Base-by-base conservation (phyloP, 345 rosid species). In the Citrus reticulata region DNA sequence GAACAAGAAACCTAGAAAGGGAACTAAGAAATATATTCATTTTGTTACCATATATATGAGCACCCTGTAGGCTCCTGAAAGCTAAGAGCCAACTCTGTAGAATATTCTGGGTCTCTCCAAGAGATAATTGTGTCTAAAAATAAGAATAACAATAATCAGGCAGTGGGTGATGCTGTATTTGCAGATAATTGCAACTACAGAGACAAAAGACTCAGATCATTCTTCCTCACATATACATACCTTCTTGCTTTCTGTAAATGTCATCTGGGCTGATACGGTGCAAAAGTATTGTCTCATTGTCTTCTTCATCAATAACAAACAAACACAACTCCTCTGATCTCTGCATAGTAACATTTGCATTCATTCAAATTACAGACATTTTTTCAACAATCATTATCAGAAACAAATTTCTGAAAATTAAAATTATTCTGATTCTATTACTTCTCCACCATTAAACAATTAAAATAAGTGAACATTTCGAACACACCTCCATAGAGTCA, bases 61-160 rank as follows among this genome's bases (percentile, higher is more conserved):
- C 99, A 97, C 64, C 99, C 98, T 6, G 92, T 85, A 57, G 91
- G 87, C 87, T 97, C 99, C 84, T 97, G 98, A 84, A 97, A 97
- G 85, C 99, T 94, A 79, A 94, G 90, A 40, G 99, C 99, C 85
- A 97, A 82, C 84, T 97, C 99, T 19, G 97, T 89, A 73, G 92
- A 87, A 74, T 79, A 89, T 46, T 94, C 99, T 14, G 97, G 94
- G 81, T 97, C 98, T 90, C 95, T 92, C 99, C 98, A 97, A 25
- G 98, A 92, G 83, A 97, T 97, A 75, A 97, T 97, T 55, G 95
- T 94, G 84, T 94, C 99, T 97, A 89, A 67, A 64, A 75, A 37
- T 30, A 65, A 75, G 34, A 51, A 65, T 9, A 20, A 16, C 65
- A 63, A 62, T 20, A 34, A 68, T 57, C 37, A 51, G 46, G 63